phyloP scores from a whole-genome alignment of 2,329 filamentous ascomycete species.

The Aspergillus sp. region DNA sequence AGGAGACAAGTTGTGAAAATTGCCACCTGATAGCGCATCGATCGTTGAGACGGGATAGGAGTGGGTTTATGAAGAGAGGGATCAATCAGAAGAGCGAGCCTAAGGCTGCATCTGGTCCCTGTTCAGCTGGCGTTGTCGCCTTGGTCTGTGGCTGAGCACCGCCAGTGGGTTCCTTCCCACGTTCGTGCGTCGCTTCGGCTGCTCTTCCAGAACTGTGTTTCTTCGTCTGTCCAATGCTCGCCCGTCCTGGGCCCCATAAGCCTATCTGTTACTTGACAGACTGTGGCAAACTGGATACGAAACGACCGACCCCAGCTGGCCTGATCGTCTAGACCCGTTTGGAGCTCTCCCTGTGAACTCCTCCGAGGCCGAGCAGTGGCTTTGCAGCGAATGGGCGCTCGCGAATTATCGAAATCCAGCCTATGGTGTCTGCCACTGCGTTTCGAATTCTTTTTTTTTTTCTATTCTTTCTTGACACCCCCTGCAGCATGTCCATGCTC shows the following conservation, averaged over 20 bases:
- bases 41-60: constrained; percentile 3
- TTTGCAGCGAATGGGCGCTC: neutral
- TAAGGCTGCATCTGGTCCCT: constrained; percentile 11
- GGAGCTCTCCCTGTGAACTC: constrained; percentile 4
- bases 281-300: constrained; percentile 7
- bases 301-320: constrained; percentile 11
- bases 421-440: neutral
- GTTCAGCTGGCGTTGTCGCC: constrained; percentile 10
- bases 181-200: constrained; percentile 3
- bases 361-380: neutral
- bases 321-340: constrained; percentile 7
- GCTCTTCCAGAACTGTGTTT: neutral
- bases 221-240: neutral
- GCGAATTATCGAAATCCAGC: neutral
- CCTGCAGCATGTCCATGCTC: constrained; percentile 1
- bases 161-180: neutral
- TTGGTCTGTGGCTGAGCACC: constrained; percentile 8
- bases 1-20: neutral
- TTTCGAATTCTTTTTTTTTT: constrained; percentile 5
- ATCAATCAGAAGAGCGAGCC: constrained; percentile 11
- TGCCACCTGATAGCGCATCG: constrained; percentile 13
- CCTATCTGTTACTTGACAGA: neutral
- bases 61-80: constrained; percentile 7
- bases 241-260: neutral
- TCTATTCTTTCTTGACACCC: constrained; percentile 5